Evolutionary conservation across 306 rosid genomes (phyloP), one percentile per base, ranked within the genome.

Genomic region (Cicer judaicum): DNA sequence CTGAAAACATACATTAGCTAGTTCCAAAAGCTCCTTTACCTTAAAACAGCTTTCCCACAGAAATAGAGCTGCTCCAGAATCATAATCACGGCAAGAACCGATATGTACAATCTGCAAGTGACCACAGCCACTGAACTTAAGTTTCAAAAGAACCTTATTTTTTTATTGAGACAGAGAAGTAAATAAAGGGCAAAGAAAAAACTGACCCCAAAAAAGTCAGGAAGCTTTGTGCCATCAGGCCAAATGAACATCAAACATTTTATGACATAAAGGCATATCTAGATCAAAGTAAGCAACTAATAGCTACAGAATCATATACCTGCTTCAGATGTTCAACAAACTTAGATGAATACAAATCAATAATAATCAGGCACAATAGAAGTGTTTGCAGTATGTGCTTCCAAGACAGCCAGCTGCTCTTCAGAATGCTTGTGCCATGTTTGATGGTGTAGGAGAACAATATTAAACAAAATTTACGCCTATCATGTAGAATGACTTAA

Each of bases 91-190:
- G 56, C 56, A 46, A 36, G 38, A 64, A 66, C 52, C 59, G 49
- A 49, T 54, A 53, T 52, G 74, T 55, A 56, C 53, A 54, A 73
- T 66, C 83, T 73, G 79, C 75, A 18, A 55, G 64, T 57, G 39
- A 66, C 39, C 74, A 79, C 64, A 44, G 21, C 70, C 75, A 65
- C 70, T 5, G 60, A 62, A 63, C 70, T 48, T 63, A 65, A 65
- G 66, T 46, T 18, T 56, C 70, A 50, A 55, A 55, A 19, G 21
- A 52, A 10, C 53, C 24, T 12, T 2, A 69, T 15, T 10, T 38
- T 14, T 24, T 21, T 34, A 38, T 38, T 39, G 2, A 48, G 65
- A 18, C 19, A 36, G n/a, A 16, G 59, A 21, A 6, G 10, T n/a
- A 75, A 15, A 39, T 70, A 5, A 70, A 15, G 39, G 15, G 49